phyloP scores from a whole-genome alignment of 805 yeast genomes.

The Saccharomycopsis fermentans region DNA sequence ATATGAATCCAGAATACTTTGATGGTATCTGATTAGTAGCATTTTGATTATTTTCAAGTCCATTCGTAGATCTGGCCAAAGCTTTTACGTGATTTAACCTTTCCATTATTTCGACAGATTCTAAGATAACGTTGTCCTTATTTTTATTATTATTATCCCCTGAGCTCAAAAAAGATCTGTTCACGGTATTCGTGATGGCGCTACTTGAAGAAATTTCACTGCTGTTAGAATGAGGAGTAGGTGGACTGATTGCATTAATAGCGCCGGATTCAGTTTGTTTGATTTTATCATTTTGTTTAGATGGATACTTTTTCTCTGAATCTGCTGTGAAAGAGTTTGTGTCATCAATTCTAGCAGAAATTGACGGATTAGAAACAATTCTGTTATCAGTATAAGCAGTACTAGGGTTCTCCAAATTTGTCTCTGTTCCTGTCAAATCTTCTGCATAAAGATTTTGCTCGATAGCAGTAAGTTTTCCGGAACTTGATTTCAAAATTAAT shows the following conservation, averaged over 20 bases:
- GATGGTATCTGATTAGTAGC: not conserved
- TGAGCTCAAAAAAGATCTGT: not conserved
- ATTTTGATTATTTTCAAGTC: not conserved
- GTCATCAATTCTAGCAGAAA: not conserved
- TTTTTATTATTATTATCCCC: not conserved
- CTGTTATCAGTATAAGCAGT: not conserved
- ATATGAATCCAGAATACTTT: constrained; percentile 1
- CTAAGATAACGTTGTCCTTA: not conserved
- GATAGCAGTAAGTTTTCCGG: not conserved
- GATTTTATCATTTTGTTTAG: not conserved
- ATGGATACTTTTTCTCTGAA: not conserved
- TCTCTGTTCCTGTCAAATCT: not conserved
- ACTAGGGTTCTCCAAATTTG: not conserved
- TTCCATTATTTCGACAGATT: not conserved
- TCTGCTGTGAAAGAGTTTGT: not conserved
- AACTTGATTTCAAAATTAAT: not conserved
- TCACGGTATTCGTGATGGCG: not conserved
- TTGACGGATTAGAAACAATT: not conserved
- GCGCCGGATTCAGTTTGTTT: not conserved
- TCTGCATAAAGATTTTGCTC: not conserved
- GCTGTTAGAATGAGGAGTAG: not conserved
- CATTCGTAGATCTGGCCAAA: not conserved
- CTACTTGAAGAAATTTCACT: not conserved
- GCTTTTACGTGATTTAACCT: not conserved
- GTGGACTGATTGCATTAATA: not conserved